Evolutionary conservation across 164 flowering plant genomes (phyloP).

Genomic region (Macadamia tetraphylla): DNA sequence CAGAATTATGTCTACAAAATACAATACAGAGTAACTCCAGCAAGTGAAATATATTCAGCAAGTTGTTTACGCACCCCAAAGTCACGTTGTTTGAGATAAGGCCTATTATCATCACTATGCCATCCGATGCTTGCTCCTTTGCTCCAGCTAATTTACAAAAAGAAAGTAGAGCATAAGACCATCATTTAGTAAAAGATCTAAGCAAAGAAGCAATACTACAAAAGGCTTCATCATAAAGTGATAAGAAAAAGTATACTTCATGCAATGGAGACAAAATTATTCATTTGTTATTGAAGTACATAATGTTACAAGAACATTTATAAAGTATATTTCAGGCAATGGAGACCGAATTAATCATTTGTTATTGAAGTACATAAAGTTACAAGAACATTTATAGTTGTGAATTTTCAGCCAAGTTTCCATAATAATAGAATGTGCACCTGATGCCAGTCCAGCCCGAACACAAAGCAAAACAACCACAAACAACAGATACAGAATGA

Average conservation of each 20-base stretch:
- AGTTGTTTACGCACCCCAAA: conserved; percentile 53
- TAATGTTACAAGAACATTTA: no score
- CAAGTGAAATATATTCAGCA: not conserved
- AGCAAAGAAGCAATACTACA: not conserved
- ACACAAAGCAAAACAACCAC: no score
- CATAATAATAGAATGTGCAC: no score
- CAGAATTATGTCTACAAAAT: not conserved
- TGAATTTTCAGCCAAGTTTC: no score
- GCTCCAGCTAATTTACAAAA: conserved; percentile 54
- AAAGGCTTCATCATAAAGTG: not conserved
- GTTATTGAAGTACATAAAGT: no score
- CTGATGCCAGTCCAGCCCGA: no score
- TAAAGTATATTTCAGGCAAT: not conserved
- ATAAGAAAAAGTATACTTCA: not conserved
- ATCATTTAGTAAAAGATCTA: not conserved
- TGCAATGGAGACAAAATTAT: no score
- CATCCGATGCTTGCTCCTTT: conserved; percentile 95
- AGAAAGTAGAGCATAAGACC: conserved; percentile 12
- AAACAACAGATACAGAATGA: no score
- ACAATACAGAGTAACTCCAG: conserved; percentile 4
- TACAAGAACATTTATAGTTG: no score
- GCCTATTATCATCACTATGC: conserved; percentile 97
- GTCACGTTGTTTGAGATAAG: conserved; percentile 82
- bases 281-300: no score
- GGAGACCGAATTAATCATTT: no score